Percentiles rank a stretch among this genome's conserved stretches.
Evolutionary conservation across 192 early-diverging fungal genomes (phyloP).

Genomic region (Backusella circina): DNA sequence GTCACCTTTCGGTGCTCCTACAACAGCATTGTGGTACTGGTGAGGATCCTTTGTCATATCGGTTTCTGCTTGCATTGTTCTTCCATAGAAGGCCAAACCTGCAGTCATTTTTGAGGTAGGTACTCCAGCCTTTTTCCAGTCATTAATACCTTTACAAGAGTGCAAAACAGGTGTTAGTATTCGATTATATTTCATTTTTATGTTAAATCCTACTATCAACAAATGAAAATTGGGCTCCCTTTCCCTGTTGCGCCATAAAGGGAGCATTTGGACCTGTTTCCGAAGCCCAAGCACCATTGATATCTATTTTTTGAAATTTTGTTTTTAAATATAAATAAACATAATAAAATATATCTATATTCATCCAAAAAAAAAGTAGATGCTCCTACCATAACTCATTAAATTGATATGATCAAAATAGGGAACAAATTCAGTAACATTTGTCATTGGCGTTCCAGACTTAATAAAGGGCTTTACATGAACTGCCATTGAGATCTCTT

Average conservation of each 20-base stretch:
- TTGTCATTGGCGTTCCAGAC: conserved; percentile 36
- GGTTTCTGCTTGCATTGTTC: conserved; percentile 40
- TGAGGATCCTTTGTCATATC: conserved; percentile 28
- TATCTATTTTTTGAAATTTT: conserved; percentile 10
- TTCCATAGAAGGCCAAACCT: conserved; percentile 64
- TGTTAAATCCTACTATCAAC: conserved; percentile 20
- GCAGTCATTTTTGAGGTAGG: conserved; percentile 54
- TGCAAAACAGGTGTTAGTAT: not conserved
- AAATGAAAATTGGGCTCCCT: conserved; percentile 38
- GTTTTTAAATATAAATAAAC: too few species aligned
- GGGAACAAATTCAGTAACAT: conserved; percentile 48
- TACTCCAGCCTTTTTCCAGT: conserved; percentile 58
- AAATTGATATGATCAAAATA: conserved; percentile 60
- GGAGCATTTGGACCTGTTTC: conserved; percentile 65
- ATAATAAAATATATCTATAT: not conserved
- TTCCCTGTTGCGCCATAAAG: conserved; percentile 31
- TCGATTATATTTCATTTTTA: not conserved
- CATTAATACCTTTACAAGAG: conserved; percentile 33
- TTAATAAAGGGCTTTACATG: conserved; percentile 55
- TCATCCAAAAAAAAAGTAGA: not conserved
- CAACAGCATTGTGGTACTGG: conserved; percentile 37
- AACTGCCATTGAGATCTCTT: conserved; percentile 60
- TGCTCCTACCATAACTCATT: conserved; percentile 65
- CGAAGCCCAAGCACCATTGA: conserved; percentile 54
- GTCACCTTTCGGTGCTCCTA: conserved; percentile 52